Percentiles rank a stretch among this genome's conserved stretches.
Evolutionary conservation across 2,329 filamentous ascomycete species (phyloP).

Genomic region (Monosporascus sp.): DNA sequence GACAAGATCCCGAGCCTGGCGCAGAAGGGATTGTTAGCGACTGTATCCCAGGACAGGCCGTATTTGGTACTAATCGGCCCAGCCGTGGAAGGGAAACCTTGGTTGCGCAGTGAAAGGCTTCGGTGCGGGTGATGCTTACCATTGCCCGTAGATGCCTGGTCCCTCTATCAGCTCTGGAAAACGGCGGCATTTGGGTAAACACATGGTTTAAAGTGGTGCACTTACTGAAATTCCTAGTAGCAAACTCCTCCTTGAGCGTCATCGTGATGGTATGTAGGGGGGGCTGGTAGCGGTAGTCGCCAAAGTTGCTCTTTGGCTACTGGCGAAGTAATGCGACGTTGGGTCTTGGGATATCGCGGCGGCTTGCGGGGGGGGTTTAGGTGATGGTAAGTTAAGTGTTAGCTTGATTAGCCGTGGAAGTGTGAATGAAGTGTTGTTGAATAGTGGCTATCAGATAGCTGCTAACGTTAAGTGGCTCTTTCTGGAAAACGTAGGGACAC

Average conservation of each 20-base stretch:
- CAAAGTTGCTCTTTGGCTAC: background rate
- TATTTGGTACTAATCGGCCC: background rate
- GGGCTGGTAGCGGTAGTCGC: background rate
- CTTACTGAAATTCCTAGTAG: slow-evolving; percentile 70
- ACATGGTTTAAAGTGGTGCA: slow-evolving; percentile 12
- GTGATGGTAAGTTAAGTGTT: background rate
- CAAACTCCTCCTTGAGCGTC: slow-evolving; percentile 68
- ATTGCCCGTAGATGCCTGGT: slow-evolving; percentile 70
- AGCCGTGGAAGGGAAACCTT: background rate
- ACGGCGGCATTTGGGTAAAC: slow-evolving; percentile 3
- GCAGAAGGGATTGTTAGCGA: slow-evolving; percentile 12
- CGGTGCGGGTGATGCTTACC: slow-evolving; percentile 44
- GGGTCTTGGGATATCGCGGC: background rate
- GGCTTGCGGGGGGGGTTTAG: background rate
- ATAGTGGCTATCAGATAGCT: background rate
- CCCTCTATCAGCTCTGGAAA: slow-evolving; percentile 27
- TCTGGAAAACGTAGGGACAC: background rate
- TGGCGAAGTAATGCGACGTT: background rate
- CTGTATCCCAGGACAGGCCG: background rate
- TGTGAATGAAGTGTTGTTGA: background rate
- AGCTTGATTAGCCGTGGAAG: background rate
- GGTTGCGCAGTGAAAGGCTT: background rate
- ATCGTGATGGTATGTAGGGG: slow-evolving; percentile 42
- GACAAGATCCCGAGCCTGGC: slow-evolving; percentile 62
- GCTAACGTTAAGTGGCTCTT: background rate